Base-by-base conservation (phyloP, 1,139 yeast genomes). In the Tardiomyces depauwii region DNA sequence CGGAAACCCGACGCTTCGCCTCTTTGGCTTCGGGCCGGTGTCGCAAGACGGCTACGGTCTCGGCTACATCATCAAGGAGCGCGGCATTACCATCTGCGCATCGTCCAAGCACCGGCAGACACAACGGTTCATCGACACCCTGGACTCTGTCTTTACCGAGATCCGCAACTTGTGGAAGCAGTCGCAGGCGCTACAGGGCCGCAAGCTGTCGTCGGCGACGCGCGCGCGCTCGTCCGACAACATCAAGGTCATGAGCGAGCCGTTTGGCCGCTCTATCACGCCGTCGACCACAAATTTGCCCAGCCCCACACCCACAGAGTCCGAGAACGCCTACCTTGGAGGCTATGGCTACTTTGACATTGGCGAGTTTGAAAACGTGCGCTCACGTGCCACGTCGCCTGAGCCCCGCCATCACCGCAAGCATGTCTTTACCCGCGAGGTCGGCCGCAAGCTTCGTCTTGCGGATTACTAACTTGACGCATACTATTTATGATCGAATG, bases 41-140 rank as follows among this genome's bases (percentile, higher is more conserved):
- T 76, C 87, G 32, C 80, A 93, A 19, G 87, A 83, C 57, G 96
- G 96, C 14, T 88, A 84, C 66, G 96, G 96, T 25, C 74, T 88
- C 44, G 96, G 95, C 2, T 88, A 88, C 63, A 87, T 88, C 56
- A 82, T 88, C 58, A 86, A 88, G 62, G 87, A 78, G 49, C 87
- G 85, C 58, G 80, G 91, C 3, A 78, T 88, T 46, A 82, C 94
- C 2, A 78, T 88, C 40, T 87, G 95, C 62, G 93, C 86, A 1
- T 78, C 93, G 25, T 86, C 95, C 7, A 88, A 86, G 65, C 95
- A 88, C 64, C 76, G 96, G 53, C 96, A 88, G 67, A 88, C 96
- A 1, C 71, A 76, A 53, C 76, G 96, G 63, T 84, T 85, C 60
- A 74, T 85, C 53, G 84, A 81, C 46, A 83, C 91, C 1, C 71